Base-by-base conservation (phyloP, 1,139 yeast genomes). In the Magnusiomyces ingens region DNA sequence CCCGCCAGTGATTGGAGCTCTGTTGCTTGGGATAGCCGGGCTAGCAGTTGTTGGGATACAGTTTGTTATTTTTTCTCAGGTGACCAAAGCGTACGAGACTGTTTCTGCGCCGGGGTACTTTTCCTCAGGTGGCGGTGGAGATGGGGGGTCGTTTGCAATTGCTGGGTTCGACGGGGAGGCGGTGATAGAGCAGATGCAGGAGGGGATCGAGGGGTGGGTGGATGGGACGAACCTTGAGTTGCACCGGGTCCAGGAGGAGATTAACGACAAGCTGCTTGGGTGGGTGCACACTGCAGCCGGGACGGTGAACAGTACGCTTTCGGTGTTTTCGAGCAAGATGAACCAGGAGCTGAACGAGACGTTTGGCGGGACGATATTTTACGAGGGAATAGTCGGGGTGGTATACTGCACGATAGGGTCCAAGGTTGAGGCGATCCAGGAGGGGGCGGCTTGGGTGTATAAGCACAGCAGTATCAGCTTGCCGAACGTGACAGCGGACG, bases 371-470 rank as follows among this genome's bases (percentile, higher is more conserved):
- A 88, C 98, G 0, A 79, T 87, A 0, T 72, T 93, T 15, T 79
- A 81, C 48, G 50, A 55, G 19, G 86, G 95, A 0, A 75, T 91
- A 11, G 55, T 66, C 13, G 61, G 77, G 71, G 81, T 90, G 0
- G 85, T 90, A 4, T 81, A 83, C 50, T 93, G 99, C 70, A 80
- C 87, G 1, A 73, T 93, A 44, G 94, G 90, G 13, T 74, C 84
- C 53, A 93, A 91, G 64, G 67, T 91, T 5, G 73, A 75, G 2
- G 75, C 76, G 37, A 71, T 90, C 0, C 86, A 86, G 59, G 65
- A 75, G 22, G 98, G 95, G 0, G 67, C 91, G 52, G 77, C 82
- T 0, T 93, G 98, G 98, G 71, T 91, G 1, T 76, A 85, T 60
- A 72, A 82, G 37, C 75, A 86, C 59, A 76, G 91, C 2, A 73